Evolutionary conservation across 305 asterid species (phyloP).

Genomic region (Fraxinus nigra): DNA sequence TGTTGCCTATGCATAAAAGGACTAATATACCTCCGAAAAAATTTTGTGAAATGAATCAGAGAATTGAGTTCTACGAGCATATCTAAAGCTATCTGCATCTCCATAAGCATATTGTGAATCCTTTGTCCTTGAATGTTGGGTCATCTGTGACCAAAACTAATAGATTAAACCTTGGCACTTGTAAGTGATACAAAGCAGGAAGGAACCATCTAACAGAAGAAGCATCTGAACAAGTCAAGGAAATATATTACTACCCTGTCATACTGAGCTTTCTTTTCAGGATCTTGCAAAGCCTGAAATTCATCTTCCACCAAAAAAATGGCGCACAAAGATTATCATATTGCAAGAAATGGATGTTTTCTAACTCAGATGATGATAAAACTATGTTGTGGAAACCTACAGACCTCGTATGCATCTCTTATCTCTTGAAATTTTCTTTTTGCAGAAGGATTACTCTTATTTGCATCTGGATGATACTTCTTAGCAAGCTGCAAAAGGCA

Average conservation of each 20-base stretch:
- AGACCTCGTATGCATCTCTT: slow-evolving; percentile 95
- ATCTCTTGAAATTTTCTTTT: slow-evolving; percentile 91
- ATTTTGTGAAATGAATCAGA: slow-evolving; percentile 78
- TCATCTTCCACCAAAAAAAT: slow-evolving; percentile 45
- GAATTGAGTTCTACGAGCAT: slow-evolving; percentile 48
- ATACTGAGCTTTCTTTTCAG: slow-evolving; percentile 69
- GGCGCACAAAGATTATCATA: slow-evolving; percentile 15
- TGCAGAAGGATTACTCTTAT: slow-evolving; percentile 72
- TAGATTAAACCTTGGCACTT: slow-evolving; percentile 11
- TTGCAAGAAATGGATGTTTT: slow-evolving; percentile 20
- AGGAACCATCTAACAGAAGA: neutral
- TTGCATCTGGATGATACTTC: slow-evolving; percentile 93
- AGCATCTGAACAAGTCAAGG: slow-evolving; percentile 10
- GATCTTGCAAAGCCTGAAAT: slow-evolving; percentile 77
- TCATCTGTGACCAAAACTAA: slow-evolving; percentile 45
- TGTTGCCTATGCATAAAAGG: slow-evolving; percentile 6
- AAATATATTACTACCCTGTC: slow-evolving; percentile 53
- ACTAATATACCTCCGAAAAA: slow-evolving; percentile 69
- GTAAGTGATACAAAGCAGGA: slow-evolving; percentile 2
- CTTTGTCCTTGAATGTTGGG: slow-evolving; percentile 32
- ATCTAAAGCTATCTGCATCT: slow-evolving; percentile 44
- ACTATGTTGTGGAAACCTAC: slow-evolving; percentile 27
- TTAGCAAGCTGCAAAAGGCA: slow-evolving; percentile 68
- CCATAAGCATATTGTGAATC: slow-evolving; percentile 38
- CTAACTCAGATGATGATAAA: slow-evolving; percentile 14